phyloP scores from a whole-genome alignment of 257 asterid genomes.

The Solanum sparsipilum region DNA sequence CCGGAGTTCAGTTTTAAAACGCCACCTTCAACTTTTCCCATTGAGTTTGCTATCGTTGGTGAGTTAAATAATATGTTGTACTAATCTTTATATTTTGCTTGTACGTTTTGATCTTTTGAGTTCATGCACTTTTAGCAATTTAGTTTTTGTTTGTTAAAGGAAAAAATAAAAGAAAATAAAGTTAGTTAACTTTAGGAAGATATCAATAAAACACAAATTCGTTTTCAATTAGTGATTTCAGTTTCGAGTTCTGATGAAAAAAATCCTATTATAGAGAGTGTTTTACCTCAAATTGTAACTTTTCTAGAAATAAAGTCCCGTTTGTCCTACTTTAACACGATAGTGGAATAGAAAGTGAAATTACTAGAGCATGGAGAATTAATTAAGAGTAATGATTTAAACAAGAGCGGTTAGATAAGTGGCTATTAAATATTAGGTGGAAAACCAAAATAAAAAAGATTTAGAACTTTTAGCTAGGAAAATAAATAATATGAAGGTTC shows the following conservation, averaged over 20 bases:
- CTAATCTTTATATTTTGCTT: neutral
- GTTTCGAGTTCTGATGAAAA: neutral
- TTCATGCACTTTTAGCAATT: slow-evolving; percentile 18
- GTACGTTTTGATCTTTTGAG: neutral
- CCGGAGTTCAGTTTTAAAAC: slow-evolving; percentile 64
- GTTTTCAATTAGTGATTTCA: too few species aligned
- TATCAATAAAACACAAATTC: neutral
- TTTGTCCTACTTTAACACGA: too few species aligned
- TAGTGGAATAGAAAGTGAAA: too few species aligned
- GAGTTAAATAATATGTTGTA: slow-evolving; percentile 12
- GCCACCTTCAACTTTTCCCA: slow-evolving; percentile 61
- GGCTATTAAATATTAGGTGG: too few species aligned
- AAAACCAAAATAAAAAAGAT: too few species aligned
- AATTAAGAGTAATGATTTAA: too few species aligned
- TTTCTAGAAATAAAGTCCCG: too few species aligned
- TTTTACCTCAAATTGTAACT: too few species aligned
- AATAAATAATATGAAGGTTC: neutral
- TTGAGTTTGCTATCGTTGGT: slow-evolving; percentile 72
- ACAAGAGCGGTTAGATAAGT: too few species aligned
- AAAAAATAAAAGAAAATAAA: neutral
- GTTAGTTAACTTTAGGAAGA: neutral
- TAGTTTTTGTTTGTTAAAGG: neutral
- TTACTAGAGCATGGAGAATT: too few species aligned
- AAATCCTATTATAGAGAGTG: too few species aligned
- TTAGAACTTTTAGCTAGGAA: too few species aligned